Percentiles rank a stretch among this genome's conserved stretches.
Evolutionary conservation across 73 alveolate genomes (phyloP).

Genomic region (Diophrys sp.): DNA sequence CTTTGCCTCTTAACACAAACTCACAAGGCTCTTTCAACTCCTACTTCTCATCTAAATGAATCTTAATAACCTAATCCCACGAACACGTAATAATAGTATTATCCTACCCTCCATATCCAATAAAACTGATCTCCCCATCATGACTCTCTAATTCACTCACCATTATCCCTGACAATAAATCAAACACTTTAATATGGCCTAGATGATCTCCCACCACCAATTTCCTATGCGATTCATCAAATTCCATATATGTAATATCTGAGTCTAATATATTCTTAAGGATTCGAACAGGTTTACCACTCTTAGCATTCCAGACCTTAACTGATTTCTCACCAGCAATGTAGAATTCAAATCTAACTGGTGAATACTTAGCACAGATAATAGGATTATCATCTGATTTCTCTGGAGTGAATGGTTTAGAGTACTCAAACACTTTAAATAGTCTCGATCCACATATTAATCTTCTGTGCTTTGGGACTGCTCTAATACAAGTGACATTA

Average conservation of each 20-base stretch:
- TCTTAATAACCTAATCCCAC: conserved; percentile 66
- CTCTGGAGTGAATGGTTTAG: conserved; percentile 73
- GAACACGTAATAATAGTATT: conserved; percentile 57
- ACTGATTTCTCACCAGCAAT: conserved; percentile 69
- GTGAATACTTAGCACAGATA: conserved; percentile 63
- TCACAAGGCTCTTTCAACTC: conserved; percentile 44
- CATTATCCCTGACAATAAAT: conserved; percentile 59
- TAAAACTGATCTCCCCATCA: conserved; percentile 61
- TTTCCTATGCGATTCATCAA: conserved; percentile 67
- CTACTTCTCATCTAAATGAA: conserved; percentile 62
- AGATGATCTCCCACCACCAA: conserved; percentile 67
- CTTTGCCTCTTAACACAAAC: conserved; percentile 59
- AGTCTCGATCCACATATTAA: conserved; percentile 65
- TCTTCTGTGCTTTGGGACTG: conserved; percentile 72
- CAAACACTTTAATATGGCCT: conserved; percentile 65
- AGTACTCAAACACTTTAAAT: conserved; percentile 64
- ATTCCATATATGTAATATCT: conserved; percentile 66
- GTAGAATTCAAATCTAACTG: conserved; percentile 57
- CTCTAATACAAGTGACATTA: conserved; percentile 57
- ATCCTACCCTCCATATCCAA: conserved; percentile 65
- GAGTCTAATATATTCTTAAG: conserved; percentile 55
- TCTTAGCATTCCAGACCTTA: conserved; percentile 67
- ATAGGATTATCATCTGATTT: conserved; percentile 68
- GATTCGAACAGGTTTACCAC: conserved; percentile 65
- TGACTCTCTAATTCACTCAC: conserved; percentile 55